Percentiles rank a stretch among this genome's conserved stretches.
phyloP scores from a whole-genome alignment of 169 alveolate species.

The Plasmodium billcollinsi region DNA sequence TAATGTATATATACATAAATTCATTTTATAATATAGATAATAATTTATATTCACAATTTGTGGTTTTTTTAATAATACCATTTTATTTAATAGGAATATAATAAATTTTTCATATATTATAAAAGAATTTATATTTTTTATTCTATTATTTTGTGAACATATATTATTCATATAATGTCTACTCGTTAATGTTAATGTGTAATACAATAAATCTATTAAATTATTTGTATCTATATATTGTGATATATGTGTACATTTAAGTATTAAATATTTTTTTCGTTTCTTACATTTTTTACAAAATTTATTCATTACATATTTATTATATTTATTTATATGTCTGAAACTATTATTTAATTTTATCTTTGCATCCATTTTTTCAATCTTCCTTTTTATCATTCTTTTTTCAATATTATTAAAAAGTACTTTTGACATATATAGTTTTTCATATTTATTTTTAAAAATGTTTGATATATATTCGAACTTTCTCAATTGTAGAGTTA shows the following conservation, averaged over 20 bases:
- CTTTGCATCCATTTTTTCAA: constrained; percentile 37
- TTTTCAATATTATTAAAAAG: constrained; percentile 29
- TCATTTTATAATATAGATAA: constrained; percentile 26
- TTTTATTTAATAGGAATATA: constrained; percentile 21
- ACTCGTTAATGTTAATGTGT: constrained; percentile 10
- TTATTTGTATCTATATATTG: constrained; percentile 28
- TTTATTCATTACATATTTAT: constrained; percentile 37
- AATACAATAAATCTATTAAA: constrained; percentile 29
- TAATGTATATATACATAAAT: constrained; percentile 19
- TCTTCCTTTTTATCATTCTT: constrained; percentile 49
- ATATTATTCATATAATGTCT: constrained; percentile 11
- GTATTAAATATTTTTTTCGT: constrained; percentile 37
- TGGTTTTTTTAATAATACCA: constrained; percentile 56
- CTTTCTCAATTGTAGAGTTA: constrained; percentile 15
- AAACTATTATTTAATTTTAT: constrained; percentile 30
- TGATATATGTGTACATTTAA: constrained; percentile 8
- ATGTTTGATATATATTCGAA: constrained; percentile 15
- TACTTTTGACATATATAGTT: constrained; percentile 28
- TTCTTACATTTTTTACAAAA: constrained; percentile 19
- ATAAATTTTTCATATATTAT: constrained; percentile 24
- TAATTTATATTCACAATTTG: constrained; percentile 14
- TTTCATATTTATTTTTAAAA: neutral
- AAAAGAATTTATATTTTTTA: neutral
- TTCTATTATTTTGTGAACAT: neutral
- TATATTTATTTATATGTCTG: constrained; percentile 39